Conservation (phyloP, 2,329 filamentous ascomycete genomes). For the Talaromyces sp. region DNA sequence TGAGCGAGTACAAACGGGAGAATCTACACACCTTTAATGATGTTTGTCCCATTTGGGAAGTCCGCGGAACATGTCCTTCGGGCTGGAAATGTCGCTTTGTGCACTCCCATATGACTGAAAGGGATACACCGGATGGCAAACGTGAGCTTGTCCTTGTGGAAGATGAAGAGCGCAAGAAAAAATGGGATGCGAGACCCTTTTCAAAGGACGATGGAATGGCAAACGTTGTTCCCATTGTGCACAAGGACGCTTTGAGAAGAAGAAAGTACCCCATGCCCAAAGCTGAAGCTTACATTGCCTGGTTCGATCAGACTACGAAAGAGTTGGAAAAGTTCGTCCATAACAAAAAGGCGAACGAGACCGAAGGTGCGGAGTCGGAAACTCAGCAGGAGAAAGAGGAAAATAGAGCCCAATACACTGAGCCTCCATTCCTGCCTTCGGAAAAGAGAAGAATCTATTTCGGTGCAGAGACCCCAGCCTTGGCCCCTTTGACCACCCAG, state of each 20-base stretch:
- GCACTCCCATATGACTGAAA: slow-evolving; percentile 78
- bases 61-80: slow-evolving; percentile 70
- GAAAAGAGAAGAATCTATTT: slow-evolving; percentile 96
- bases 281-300: slow-evolving; percentile 72
- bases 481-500: slow-evolving; percentile 95
- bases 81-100: slow-evolving; percentile 97
- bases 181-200: slow-evolving; percentile 25
- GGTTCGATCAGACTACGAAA: slow-evolving; percentile 65
- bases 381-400: slow-evolving; percentile 52
- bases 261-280: slow-evolving; percentile 68
- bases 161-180: slow-evolving; percentile 48
- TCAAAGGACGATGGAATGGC: slow-evolving; percentile 60
- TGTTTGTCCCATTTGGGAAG: slow-evolving; percentile 76
- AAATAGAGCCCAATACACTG: slow-evolving; percentile 73
- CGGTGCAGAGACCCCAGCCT: slow-evolving; percentile 82
- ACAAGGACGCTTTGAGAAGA: slow-evolving; percentile 72
- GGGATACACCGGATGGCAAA: slow-evolving; percentile 71
- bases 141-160: slow-evolving; percentile 75
- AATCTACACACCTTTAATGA: slow-evolving; percentile 74
- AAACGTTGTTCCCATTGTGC: slow-evolving; percentile 67
- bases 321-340: slow-evolving; percentile 50
- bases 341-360: slow-evolving; percentile 36
- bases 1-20: slow-evolving; percentile 74
- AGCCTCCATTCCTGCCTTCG: slow-evolving; percentile 82
- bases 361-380: slow-evolving; percentile 22